These are phyloP conservation scores for Rhynchosporium secalis DNA, from an alignment of 2,329 filamentous ascomycete genomes.

Conservation along the genomic window DNA sequence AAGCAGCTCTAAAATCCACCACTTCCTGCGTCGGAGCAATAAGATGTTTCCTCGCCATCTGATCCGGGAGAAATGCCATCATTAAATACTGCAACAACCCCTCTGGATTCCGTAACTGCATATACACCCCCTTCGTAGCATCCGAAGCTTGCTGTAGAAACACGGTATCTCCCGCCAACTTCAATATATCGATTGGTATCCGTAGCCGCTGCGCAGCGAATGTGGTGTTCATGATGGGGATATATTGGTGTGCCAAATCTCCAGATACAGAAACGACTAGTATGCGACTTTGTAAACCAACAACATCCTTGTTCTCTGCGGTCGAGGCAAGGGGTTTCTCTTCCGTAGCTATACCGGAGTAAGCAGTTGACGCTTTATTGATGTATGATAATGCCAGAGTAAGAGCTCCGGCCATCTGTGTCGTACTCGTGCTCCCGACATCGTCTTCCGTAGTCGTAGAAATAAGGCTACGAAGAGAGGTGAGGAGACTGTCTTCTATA, in stretches of 20 bases:
- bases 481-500: constrained; percentile 78
- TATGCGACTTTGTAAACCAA: constrained; percentile 74
- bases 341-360: constrained; percentile 42
- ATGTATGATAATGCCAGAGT: constrained; percentile 88
- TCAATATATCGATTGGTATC: constrained; percentile 90
- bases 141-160: constrained; percentile 91
- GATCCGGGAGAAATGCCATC: constrained; percentile 85
- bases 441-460: constrained; percentile 63
- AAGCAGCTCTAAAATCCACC: constrained; percentile 96
- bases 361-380: constrained; percentile 60
- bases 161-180: constrained; percentile 81
- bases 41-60: constrained; percentile 61
- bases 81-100: constrained; percentile 91
- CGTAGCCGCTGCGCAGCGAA: constrained; percentile 88
- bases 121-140: constrained; percentile 69
- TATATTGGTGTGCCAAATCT: constrained; percentile 86
- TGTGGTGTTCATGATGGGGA: constrained; percentile 97
- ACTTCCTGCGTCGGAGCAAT: constrained; percentile 78
- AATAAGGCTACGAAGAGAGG: constrained; percentile 73
- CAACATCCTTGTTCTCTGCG: constrained; percentile 35
- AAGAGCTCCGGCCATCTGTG: constrained; percentile 86
- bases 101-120: constrained; percentile 60
- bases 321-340: constrained; percentile 30
- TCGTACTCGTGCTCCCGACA: constrained; percentile 70
- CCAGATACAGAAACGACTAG: constrained; percentile 86